Percentiles rank a stretch among this genome's conserved stretches.
Conservation (phyloP, 805 yeast genomes). For the Lipomyces yamadae region DNA sequence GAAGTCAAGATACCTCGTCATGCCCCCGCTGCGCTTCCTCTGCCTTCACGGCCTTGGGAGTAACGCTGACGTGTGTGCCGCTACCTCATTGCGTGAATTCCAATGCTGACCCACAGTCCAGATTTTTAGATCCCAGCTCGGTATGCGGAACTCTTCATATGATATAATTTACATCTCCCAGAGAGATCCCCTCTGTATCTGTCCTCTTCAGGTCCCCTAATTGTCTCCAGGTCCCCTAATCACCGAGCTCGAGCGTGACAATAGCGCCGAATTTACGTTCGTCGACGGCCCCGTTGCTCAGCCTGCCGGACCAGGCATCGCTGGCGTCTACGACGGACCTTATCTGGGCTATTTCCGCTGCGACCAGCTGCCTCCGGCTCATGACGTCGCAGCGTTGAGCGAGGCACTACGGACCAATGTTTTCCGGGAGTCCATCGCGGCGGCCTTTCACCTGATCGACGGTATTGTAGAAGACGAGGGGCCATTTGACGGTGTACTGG, state of each 20-base stretch:
- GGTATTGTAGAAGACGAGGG: neutral
- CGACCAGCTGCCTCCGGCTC: neutral
- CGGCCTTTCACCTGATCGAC: neutral
- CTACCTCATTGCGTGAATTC: neutral
- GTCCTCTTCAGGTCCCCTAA: neutral
- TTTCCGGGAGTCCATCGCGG: conserved; percentile 1
- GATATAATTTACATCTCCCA: neutral
- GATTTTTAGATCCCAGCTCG: neutral
- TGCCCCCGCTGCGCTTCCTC: neutral
- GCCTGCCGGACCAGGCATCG: neutral
- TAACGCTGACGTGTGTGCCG: neutral
- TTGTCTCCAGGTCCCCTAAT: neutral
- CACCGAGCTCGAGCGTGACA: neutral
- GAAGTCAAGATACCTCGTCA: neutral
- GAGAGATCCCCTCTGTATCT: neutral
- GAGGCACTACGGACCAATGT: neutral
- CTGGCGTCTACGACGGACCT: conserved; percentile 1
- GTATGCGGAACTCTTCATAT: neutral
- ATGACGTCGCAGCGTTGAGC: neutral
- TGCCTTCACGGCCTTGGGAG: neutral
- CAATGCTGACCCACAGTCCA: neutral
- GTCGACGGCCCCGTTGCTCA: neutral
- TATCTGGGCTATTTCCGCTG: neutral
- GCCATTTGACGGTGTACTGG: neutral
- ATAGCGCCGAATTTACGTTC: neutral